Conservation (phyloP, 306 rosid genomes). For the Cucumis cinereus region DNA sequence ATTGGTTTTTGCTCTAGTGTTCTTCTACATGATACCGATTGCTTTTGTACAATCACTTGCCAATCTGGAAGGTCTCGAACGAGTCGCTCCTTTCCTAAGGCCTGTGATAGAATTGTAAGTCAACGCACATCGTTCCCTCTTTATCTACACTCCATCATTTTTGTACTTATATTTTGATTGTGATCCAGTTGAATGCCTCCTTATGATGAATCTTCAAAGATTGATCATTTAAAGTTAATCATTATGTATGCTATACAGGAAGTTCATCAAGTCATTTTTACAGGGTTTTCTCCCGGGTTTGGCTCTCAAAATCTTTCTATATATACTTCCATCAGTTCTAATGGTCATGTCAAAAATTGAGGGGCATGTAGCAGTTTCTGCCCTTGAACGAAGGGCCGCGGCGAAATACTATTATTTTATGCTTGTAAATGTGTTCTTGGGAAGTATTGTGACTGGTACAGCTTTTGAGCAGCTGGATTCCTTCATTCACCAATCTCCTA, state of each 20-base stretch:
- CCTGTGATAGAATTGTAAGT: slow-evolving; percentile 90
- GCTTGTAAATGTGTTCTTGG: slow-evolving; percentile 94
- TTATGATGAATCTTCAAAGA: not conserved
- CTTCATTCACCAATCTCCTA: slow-evolving; percentile 86
- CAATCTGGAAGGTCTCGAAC: slow-evolving; percentile 94
- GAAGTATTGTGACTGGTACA: slow-evolving; percentile 91
- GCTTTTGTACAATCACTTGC: slow-evolving; percentile 98
- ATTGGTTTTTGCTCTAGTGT: slow-evolving; percentile 74
- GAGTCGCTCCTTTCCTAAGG: slow-evolving; percentile 95
- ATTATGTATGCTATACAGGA: slow-evolving; percentile 30
- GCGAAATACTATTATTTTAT: slow-evolving; percentile 87
- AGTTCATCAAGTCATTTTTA: slow-evolving; percentile 85
- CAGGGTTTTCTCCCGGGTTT: slow-evolving; percentile 99
- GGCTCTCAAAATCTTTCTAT: slow-evolving; percentile 87
- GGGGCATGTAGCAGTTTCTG: slow-evolving; percentile 76
- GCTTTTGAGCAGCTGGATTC: slow-evolving; percentile 86
- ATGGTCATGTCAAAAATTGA: slow-evolving; percentile 93
- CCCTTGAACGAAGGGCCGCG: slow-evolving; percentile 62
- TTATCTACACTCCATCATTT: not conserved
- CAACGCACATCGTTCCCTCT: not conserved
- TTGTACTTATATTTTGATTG: not conserved
- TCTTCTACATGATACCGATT: slow-evolving; percentile 97
- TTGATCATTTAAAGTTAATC: not conserved
- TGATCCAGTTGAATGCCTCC: not conserved
- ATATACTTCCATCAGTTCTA: slow-evolving; percentile 78